A percentile compares a stretch with the other conserved stretches of the same genome.
Conservation (phyloP, 805 yeast genomes). For the Yarrowia sp. region DNA sequence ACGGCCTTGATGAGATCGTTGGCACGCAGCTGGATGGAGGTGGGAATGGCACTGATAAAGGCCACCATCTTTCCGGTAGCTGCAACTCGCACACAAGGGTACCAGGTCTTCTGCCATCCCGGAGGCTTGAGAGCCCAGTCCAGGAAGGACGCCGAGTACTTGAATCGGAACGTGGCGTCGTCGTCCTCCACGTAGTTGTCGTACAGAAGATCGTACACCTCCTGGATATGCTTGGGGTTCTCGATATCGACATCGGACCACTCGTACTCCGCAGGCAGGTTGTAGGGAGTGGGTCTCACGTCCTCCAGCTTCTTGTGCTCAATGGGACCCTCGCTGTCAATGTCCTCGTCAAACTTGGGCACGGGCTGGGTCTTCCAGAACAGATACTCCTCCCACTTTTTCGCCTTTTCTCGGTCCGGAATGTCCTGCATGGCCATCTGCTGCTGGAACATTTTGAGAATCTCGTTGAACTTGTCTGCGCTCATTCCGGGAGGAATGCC, state of each 20-base stretch:
- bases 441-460: conserved; percentile 40
- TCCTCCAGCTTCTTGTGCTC: conserved; percentile 73
- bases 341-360: conserved; percentile 70
- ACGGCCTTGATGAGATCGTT: conserved; percentile 58
- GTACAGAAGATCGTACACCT: conserved; percentile 78
- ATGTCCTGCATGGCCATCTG: conserved; percentile 38
- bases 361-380: conserved; percentile 99
- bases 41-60: conserved; percentile 90
- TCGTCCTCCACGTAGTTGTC: conserved; percentile 95
- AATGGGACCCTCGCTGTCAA: conserved; percentile 80
- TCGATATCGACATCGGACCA: conserved; percentile 83
- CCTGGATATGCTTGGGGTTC: conserved; percentile 64
- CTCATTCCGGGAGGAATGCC: conserved; percentile 44
- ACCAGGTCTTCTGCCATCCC: conserved; percentile 89
- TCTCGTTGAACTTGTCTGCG: conserved; percentile 44
- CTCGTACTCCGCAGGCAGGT: conserved; percentile 79
- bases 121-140: conserved; percentile 95
- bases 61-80: conserved; percentile 81
- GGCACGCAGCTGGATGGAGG: conserved; percentile 66
- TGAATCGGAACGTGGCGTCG: conserved; percentile 90
- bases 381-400: conserved; percentile 82
- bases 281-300: conserved; percentile 72
- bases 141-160: conserved; percentile 81
- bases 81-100: conserved; percentile 89
- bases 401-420: conserved; percentile 44